Base-by-base conservation (phyloP, 2,329 filamentous ascomycete species). In the Curvularia eragrostidis region DNA sequence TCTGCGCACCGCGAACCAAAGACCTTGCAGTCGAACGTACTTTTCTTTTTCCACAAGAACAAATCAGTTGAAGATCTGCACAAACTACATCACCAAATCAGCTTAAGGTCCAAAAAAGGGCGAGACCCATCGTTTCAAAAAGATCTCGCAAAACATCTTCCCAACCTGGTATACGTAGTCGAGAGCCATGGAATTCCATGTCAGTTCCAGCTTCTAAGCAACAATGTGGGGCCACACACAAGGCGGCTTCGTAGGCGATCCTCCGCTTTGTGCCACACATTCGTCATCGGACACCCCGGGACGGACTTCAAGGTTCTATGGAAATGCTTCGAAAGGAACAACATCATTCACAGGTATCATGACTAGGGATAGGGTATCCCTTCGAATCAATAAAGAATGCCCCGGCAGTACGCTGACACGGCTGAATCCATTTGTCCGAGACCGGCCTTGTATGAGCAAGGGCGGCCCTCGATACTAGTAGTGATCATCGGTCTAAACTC, bases 121-220 rank as follows among this genome's bases (percentile, higher is more conserved):
- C 24, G 4, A 26, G 7, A 15, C 53, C 39, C 15, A 21, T 26
- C 6, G 1, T 42, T n/a, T 18, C n/a, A 30, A 30, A 49, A n/a
- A 23, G 30, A 15, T 12, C 39, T 21, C 30, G 19, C 12, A 51
- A 32, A 21, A 42, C 52, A 1, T 63, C 58, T 50, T 30, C 10
- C 41, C 57, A 61, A 46, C 60, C 60, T 9, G 39, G 43, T 7
- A 21, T 61, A 57, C 55, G 50, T n/a, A n/a, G 28, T 5, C 48
- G 42, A 39, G 43, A 55, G 26, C 60, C 54, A 5, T 44, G 26
- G 4, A 48, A 47, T 24, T 36, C 60, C 18, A 24, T 61, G 21
- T 61, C 57, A 19, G 60, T 48, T 7, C 8, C 23, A n/a, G n/a
- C 44, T 32, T 53, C 36, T 44, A 4, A 19, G 42, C 10, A 12